phyloP scores from a whole-genome alignment of 495 filamentous ascomycete species.

The Podospora fimiseda region DNA sequence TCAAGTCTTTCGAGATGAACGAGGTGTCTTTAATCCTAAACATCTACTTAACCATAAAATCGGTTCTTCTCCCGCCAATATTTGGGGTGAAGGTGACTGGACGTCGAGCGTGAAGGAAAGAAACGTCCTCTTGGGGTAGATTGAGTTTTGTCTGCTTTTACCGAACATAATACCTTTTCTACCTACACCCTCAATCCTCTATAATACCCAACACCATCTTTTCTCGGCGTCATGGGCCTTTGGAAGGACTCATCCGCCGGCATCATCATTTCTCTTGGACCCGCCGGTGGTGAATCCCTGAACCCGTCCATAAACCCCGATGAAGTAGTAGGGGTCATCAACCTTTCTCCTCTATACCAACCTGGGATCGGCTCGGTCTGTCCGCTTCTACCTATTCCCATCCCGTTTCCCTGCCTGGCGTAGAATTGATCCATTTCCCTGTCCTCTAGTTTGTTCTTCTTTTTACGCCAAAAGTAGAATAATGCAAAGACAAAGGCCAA shows the following conservation, averaged over 20 bases:
- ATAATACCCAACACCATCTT: background rate
- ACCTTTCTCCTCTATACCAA: constrained; percentile 27
- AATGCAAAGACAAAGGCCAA: constrained; percentile 11
- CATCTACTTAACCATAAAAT: too few species aligned
- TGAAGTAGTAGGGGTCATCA: constrained; percentile 12
- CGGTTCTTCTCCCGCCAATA: too few species aligned
- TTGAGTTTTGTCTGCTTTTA: too few species aligned
- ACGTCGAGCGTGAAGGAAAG: too few species aligned
- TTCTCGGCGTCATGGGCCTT: background rate
- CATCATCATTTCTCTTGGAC: constrained; percentile 4
- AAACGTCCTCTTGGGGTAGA: too few species aligned
- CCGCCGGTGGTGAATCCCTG: background rate
- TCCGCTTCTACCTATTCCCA: constrained; percentile 6
- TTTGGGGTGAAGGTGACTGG: too few species aligned
- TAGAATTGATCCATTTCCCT: constrained; percentile 27
- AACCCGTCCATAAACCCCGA: background rate
- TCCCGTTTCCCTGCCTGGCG: constrained; percentile 10
- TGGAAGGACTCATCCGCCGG: constrained; percentile 15
- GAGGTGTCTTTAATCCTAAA: too few species aligned
- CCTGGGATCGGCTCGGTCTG: constrained; percentile 21
- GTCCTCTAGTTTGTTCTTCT: constrained; percentile 17
- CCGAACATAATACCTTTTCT: too few species aligned
- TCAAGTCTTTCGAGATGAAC: too few species aligned
- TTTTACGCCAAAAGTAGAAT: constrained; percentile 22
- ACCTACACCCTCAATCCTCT: background rate